A percentile compares a stretch with the other conserved stretches of the same genome.
These are phyloP conservation scores for Cadophora malorum DNA, from an alignment of 2,329 filamentous ascomycete genomes.

Conservation along the genomic window DNA sequence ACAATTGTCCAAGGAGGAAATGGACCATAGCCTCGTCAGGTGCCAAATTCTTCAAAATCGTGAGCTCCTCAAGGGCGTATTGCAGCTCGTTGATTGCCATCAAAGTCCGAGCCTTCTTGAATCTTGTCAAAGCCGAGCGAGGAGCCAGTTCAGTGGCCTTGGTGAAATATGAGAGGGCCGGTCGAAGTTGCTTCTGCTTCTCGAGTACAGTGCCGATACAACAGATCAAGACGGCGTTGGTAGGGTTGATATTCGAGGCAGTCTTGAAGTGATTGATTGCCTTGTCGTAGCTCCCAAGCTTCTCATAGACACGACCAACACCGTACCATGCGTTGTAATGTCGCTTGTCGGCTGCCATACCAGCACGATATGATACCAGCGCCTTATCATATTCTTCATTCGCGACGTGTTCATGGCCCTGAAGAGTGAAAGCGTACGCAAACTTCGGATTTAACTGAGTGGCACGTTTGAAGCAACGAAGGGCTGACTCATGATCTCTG, in stretches of 20 bases:
- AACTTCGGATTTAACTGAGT: slow-evolving; percentile 90
- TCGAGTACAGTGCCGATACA: slow-evolving; percentile 91
- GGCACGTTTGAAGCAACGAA: slow-evolving; percentile 92
- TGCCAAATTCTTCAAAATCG: slow-evolving; percentile 87
- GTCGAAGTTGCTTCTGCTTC: slow-evolving; percentile 81
- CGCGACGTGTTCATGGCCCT: slow-evolving; percentile 93
- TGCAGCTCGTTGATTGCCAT: slow-evolving; percentile 76
- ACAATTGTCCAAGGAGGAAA: slow-evolving; percentile 87
- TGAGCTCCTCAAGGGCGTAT: slow-evolving; percentile 79
- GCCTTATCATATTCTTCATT: slow-evolving; percentile 99
- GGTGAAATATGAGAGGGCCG: slow-evolving; percentile 81
- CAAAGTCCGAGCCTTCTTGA: slow-evolving; percentile 89
- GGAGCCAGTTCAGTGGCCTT: slow-evolving; percentile 85
- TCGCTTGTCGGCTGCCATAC: slow-evolving; percentile 82
- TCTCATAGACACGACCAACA: slow-evolving; percentile 81
- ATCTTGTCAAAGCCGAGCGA: slow-evolving; percentile 80
- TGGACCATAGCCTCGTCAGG: slow-evolving; percentile 96
- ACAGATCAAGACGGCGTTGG: slow-evolving; percentile 89
- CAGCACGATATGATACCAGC: slow-evolving; percentile 82
- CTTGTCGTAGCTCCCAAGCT: slow-evolving; percentile 87
- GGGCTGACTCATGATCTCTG: slow-evolving; percentile 90
- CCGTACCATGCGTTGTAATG: slow-evolving; percentile 99
- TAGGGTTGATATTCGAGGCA: slow-evolving; percentile 88
- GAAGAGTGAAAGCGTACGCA: slow-evolving; percentile 93
- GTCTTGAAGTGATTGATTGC: slow-evolving; percentile 91